phyloP scores from a whole-genome alignment of 2,329 filamentous ascomycete species.

The Ophiostoma ulmi region DNA sequence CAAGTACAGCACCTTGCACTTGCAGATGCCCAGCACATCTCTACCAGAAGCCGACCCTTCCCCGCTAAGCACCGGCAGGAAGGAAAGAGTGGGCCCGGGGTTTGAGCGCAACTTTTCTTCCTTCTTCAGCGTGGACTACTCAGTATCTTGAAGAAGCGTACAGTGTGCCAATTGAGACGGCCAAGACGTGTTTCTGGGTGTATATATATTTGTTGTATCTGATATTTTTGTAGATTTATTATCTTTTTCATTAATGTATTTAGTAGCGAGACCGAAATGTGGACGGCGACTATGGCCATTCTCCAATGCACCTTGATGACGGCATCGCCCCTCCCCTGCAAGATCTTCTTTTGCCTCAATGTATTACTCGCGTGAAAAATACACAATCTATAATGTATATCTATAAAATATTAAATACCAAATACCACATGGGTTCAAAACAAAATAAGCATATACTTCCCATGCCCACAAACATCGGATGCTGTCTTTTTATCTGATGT shows the following conservation, averaged over 20 bases:
- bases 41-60: background rate
- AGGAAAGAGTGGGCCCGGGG: background rate
- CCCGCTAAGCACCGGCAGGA: background rate
- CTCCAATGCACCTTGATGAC: background rate
- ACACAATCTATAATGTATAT: no score
- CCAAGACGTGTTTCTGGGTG: background rate
- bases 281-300: no score
- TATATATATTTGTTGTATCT: background rate
- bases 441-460: background rate
- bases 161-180: background rate
- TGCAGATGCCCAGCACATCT: background rate
- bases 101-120: background rate
- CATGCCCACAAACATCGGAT: background rate
- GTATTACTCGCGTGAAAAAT: background rate
- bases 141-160: background rate
- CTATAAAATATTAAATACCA: background rate
- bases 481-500: background rate
- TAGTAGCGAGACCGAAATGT: no score
- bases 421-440: background rate
- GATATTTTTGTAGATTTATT: background rate
- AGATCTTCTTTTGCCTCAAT: background rate
- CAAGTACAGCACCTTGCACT: no score
- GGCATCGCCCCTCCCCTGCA: slow-evolving; percentile 3
- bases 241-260: background rate
- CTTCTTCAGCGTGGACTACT: background rate